Conservation (phyloP, 495 filamentous ascomycete genomes). For the Viridothelium virens region DNA sequence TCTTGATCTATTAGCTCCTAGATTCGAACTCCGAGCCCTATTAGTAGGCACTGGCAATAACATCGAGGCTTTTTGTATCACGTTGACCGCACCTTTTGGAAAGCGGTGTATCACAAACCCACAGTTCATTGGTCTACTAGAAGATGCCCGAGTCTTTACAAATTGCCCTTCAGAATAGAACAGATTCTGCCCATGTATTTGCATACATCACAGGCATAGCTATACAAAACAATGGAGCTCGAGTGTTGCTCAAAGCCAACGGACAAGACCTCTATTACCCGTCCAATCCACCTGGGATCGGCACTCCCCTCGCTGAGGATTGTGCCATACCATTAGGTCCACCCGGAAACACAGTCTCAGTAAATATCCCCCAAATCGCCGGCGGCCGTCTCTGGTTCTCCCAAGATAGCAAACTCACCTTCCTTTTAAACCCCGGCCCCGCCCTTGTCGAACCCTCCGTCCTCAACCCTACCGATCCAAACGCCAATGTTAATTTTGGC, state of each 20-base stretch:
- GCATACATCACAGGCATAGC: slow-evolving; percentile 65
- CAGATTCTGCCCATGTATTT: slow-evolving; percentile 51
- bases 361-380: slow-evolving; percentile 49
- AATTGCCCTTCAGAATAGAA: slow-evolving; percentile 57
- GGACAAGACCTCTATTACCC: slow-evolving; percentile 51
- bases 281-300: slow-evolving; percentile 40
- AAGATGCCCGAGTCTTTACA: slow-evolving; percentile 29
- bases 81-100: neutral
- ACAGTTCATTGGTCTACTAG: too few species aligned
- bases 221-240: slow-evolving; percentile 50
- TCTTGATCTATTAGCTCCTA: too few species aligned
- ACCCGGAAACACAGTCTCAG: slow-evolving; percentile 49
- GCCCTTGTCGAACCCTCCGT: slow-evolving; percentile 64
- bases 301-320: slow-evolving; percentile 42
- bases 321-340: slow-evolving; percentile 57
- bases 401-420: slow-evolving; percentile 51
- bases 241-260: slow-evolving; percentile 57
- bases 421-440: slow-evolving; percentile 62
- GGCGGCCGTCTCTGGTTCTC: slow-evolving; percentile 51
- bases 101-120: neutral
- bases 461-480: slow-evolving; percentile 57
- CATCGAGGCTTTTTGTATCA: neutral
- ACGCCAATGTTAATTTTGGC: slow-evolving; percentile 56
- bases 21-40: too few species aligned
- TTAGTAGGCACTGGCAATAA: neutral